Evolutionary conservation across 2,329 filamentous ascomycete species (phyloP), one percentile per base, ranked within the genome.

Genomic region (Pyrenochaeta sp.): DNA sequence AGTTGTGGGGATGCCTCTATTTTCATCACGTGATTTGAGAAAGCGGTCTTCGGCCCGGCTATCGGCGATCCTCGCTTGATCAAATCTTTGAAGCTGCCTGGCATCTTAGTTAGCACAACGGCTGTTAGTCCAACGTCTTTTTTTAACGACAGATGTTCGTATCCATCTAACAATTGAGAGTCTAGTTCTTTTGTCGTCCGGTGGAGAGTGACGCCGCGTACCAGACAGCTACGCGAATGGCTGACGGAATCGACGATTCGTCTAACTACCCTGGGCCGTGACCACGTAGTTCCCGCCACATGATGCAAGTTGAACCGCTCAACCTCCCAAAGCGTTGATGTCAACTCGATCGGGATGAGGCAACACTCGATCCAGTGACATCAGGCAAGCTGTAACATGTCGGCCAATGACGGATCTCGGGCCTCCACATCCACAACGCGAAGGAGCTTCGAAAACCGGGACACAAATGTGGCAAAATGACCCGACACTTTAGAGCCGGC

Each of bases 51-150:
- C 54, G 58, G 63, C 44, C 58, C 54, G 58, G 54, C 9, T 19
- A 15, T 54, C 58, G 59, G 58, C 58, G 50, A 46, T 58, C 39
- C 58, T 19, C 52, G 46, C 45, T 43, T 42, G 44, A 27, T 19
- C 30, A 45, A 19, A 37, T 49, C 36, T 47, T 39, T 28, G n/a
- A 13, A 46, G 22, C 43, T 19, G 12, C 43, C 28, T 52, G 44
- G 50, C 54, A 50, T 50, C 3, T 57, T 50, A 19, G 19, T 19
- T 47, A 54, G 52, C 47, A 43, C 54, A 61, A 64, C 62, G 62
- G 37, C 48, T 50, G 42, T 52, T 61, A 63, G 56, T 43, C 39
- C 30, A 64, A 65, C 61, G 56, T 30, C 42, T 32, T 54, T 19
- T 25, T 27, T 2, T 4, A 2, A 6, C 40, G 22, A 25, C 22